Evolutionary conservation across 768 basidiomycete genomes (phyloP), one percentile per base, ranked within the genome.

Genomic region (Roridomyces roridus): DNA sequence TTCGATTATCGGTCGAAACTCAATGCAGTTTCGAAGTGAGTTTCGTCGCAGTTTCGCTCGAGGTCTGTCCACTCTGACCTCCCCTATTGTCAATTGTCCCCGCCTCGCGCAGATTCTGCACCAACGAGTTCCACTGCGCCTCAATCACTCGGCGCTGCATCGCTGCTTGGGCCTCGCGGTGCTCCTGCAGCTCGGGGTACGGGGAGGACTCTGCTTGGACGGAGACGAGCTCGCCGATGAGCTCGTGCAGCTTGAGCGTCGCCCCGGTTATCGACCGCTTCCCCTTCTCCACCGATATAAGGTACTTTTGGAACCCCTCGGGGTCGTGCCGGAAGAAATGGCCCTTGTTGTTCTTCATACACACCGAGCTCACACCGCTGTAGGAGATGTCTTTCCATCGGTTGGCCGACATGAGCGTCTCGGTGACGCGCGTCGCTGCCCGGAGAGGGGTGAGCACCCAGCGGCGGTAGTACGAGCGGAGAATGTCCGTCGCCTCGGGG

Each of bases 91-190:
- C 81, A 35, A 92, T 63, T n/a, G 70, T 67, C 1, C 87, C 85
- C 0, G 79, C 72, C 26, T 83, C 81, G n/a, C 76, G 76, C 5
- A 89, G 70, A 6, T 74, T 75, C 17, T 74, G 70, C 29, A 91
- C 70, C 40, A 91, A 74, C 0, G 85, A 73, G 51, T 79, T 77
- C 89, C 89, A 91, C 70, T 91, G 89, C 0, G 78, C 82, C 58
- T 90, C 82, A 6, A 83, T 65, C 21, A 88, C 82, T 24, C 79
- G 73, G 17, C 70, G 29, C 59, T 78, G 67, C 17, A 71, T 70
- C 37, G 72, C 73, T 2, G 68, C 73, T 4, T 76, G 51, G 21
- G 68, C 65, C 52, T 68, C 65, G 60, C 63, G 67, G 31, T 70
- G 54, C 40, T 74, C 68, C n/a, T 46, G 43, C 20, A 74, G 17